Evolutionary conservation across 192 early-diverging fungal genomes (phyloP).

Genomic region (Lunasporangiospora selenospora): DNA sequence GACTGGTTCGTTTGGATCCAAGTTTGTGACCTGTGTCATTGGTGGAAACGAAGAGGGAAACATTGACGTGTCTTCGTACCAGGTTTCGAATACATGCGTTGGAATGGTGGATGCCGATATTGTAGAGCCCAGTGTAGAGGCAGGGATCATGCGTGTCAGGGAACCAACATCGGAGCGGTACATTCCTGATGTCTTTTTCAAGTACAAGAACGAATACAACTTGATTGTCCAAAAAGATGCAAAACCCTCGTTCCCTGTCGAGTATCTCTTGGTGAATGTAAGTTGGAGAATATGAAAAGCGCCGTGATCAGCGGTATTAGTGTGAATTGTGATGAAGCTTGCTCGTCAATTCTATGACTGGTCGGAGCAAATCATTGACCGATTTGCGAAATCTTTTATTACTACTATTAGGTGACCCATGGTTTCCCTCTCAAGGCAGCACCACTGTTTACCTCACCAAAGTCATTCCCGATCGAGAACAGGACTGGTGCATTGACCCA

Average conservation of each 20-base stretch:
- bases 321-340: slow-evolving; percentile 7
- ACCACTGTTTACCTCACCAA: slow-evolving; percentile 73
- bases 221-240: slow-evolving; percentile 86
- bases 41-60: slow-evolving; percentile 86
- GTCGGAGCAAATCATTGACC: no score
- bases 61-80: slow-evolving; percentile 88
- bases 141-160: slow-evolving; percentile 85
- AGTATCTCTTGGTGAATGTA: slow-evolving; percentile 95
- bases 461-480: slow-evolving; percentile 81
- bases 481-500: slow-evolving; percentile 63
- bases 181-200: slow-evolving; percentile 97
- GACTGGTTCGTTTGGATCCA: slow-evolving; percentile 84
- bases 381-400: slow-evolving; percentile 7
- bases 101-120: slow-evolving; percentile 93
- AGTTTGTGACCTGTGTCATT: slow-evolving; percentile 96
- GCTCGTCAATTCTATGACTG: no score
- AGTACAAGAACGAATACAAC: slow-evolving; percentile 95
- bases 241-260: slow-evolving; percentile 96
- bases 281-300: no score
- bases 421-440: slow-evolving; percentile 86
- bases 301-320: neutral
- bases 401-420: slow-evolving; percentile 71
- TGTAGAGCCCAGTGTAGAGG: slow-evolving; percentile 88
- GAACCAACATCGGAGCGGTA: slow-evolving; percentile 77
- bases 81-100: slow-evolving; percentile 90